These are phyloP conservation scores for Epichloe baconii DNA, from an alignment of 2,329 filamentous ascomycete species.

Conservation along the genomic window DNA sequence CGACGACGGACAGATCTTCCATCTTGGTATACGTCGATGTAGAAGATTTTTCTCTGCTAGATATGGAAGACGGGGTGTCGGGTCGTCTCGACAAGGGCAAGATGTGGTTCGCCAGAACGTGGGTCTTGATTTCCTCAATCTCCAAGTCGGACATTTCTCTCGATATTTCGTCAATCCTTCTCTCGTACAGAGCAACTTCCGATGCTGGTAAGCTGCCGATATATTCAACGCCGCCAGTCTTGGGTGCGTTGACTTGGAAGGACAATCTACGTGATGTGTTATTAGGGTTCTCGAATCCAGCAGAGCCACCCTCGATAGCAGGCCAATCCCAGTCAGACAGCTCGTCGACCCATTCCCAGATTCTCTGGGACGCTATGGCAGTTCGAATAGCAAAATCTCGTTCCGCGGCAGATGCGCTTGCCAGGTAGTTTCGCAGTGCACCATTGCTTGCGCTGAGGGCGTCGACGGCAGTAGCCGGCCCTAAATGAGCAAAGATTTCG, in stretches of 20 bases:
- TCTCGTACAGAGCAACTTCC: conserved; percentile 56
- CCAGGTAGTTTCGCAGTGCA: conserved; percentile 44
- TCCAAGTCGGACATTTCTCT: conserved; percentile 56
- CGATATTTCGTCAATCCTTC: conserved; percentile 60
- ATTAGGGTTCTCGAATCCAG: conserved; percentile 40
- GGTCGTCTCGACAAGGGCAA: conserved; percentile 34
- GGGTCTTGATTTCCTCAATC: conserved; percentile 78
- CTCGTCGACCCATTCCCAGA: conserved; percentile 66
- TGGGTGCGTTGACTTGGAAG: conserved; percentile 11
- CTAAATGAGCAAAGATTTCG: conserved; percentile 48
- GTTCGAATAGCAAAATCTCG: conserved; percentile 59
- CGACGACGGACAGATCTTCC: conserved; percentile 79
- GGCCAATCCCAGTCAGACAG: conserved; percentile 49
- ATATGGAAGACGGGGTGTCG: conserved; percentile 21
- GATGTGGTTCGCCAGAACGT: conserved; percentile 73
- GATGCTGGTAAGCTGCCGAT: conserved; percentile 57
- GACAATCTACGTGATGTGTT: conserved; percentile 27
- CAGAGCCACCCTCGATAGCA: conserved; percentile 26
- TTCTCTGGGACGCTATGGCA: conserved; percentile 55
- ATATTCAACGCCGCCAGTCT: conserved; percentile 28
- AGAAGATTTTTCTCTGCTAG: conserved; percentile 24
- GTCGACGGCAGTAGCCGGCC: conserved; percentile 46
- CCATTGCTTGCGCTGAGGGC: conserved; percentile 42
- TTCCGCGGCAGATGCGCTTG: conserved; percentile 49
- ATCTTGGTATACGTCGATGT: conserved; percentile 52